Evolutionary conservation across 805 yeast genomes (phyloP).

Genomic region (Lipomyces japonicus): DNA sequence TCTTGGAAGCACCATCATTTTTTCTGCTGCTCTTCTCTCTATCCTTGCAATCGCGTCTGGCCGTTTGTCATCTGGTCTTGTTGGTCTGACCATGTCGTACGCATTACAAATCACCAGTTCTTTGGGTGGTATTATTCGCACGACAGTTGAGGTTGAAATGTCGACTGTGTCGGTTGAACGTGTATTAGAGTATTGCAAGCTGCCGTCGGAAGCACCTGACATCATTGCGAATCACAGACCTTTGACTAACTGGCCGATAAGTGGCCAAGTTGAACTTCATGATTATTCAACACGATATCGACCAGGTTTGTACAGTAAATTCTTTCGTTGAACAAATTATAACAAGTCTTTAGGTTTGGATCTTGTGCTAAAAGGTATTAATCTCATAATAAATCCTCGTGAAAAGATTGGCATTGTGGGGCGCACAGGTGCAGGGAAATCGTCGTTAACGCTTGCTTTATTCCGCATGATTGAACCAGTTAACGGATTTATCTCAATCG

Average conservation of each 20-base stretch:
- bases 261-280: constrained; percentile 54
- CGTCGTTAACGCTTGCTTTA: constrained; percentile 66
- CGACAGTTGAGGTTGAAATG: constrained; percentile 90
- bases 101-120: constrained; percentile 88
- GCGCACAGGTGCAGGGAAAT: constrained; percentile 86
- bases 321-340: constrained; percentile 52
- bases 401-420: constrained; percentile 85
- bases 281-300: constrained; percentile 61
- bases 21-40: constrained; percentile 76
- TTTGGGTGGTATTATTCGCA: constrained; percentile 92
- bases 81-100: constrained; percentile 88
- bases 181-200: constrained; percentile 59
- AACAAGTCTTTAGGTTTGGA: constrained; percentile 49
- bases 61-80: constrained; percentile 76
- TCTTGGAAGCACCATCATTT: constrained; percentile 79
- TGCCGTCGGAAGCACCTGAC: constrained; percentile 62
- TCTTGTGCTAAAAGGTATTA: constrained; percentile 64
- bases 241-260: constrained; percentile 57
- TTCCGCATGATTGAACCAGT: constrained; percentile 62
- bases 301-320: constrained; percentile 83
- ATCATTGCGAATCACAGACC: constrained; percentile 45
- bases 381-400: constrained; percentile 48
- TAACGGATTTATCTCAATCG: constrained; percentile 55
- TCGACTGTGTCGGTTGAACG: constrained; percentile 75
- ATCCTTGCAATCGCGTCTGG: constrained; percentile 66